Percentiles rank a stretch among this genome's conserved stretches.
phyloP scores from a whole-genome alignment of 1,284 basidiomycete genomes.

The Malassezia yamatoensis region DNA sequence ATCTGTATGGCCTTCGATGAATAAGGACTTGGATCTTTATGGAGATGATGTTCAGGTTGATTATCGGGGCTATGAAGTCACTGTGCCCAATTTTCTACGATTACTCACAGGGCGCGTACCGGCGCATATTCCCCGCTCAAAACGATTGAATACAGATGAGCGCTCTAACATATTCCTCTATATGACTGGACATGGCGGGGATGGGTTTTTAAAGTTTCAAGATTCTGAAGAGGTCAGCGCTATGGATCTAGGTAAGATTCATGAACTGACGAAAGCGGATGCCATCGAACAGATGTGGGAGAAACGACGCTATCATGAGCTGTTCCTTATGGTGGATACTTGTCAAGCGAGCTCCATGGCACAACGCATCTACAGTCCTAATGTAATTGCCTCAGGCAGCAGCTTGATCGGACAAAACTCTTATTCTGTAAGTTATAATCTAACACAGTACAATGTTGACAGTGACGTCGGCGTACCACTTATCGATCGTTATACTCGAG shows the following conservation, averaged over 20 bases:
- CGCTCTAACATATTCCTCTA: conserved; percentile 93
- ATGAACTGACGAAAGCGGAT: conserved; percentile 61
- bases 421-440: conserved; percentile 62
- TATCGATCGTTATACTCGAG: conserved; percentile 89
- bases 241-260: conserved; percentile 55
- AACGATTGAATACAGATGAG: conserved; percentile 79
- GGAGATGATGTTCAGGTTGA: conserved; percentile 96
- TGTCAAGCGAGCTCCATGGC: conserved; percentile 97
- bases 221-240: conserved; percentile 96
- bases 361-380: conserved; percentile 85
- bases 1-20: conserved; percentile 74
- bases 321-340: conserved; percentile 96
- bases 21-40: conserved; percentile 74
- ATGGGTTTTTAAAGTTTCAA: conserved; percentile 97
- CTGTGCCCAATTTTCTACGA: conserved; percentile 86
- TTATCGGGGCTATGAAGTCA: conserved; percentile 94
- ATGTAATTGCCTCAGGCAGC: conserved; percentile 85
- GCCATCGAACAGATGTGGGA: conserved; percentile 97
- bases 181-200: conserved; percentile 95
- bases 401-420: conserved; percentile 80
- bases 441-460: conserved; percentile 72
- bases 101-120: conserved; percentile 65
- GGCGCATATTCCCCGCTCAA: conserved; percentile 65
- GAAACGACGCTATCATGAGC: conserved; percentile 84
- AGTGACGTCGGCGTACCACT: conserved; percentile 86